These are phyloP conservation scores for Fragaria nilgerrensis DNA, from an alignment of 306 rosid genomes.

Conservation along the genomic window DNA sequence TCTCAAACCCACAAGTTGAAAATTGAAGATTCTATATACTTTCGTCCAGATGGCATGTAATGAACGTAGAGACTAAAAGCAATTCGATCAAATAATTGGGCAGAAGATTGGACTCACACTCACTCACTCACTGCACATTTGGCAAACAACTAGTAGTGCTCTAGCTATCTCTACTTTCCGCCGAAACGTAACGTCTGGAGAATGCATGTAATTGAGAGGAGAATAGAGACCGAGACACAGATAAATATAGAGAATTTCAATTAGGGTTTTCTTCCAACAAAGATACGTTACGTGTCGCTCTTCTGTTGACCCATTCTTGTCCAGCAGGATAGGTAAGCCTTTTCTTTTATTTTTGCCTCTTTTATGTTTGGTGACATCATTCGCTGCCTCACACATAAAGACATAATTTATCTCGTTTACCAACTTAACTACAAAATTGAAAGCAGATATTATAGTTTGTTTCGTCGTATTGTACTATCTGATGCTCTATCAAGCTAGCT, in stretches of 20 bases:
- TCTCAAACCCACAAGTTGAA: constrained; percentile 26
- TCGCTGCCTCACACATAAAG: not conserved
- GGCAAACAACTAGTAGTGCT: not conserved
- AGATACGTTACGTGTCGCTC: not conserved
- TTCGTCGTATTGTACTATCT: not conserved
- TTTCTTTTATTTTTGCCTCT: not conserved
- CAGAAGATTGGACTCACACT: not conserved
- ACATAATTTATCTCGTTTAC: not conserved
- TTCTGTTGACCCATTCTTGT: not conserved
- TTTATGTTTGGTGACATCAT: not conserved
- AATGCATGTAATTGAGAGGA: constrained; percentile 21
- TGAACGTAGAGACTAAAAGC: not conserved
- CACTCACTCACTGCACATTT: not conserved
- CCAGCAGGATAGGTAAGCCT: not conserved
- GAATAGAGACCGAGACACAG: not conserved
- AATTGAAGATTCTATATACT: constrained; percentile 11
- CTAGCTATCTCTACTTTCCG: constrained; percentile 20
- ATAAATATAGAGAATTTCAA: not conserved
- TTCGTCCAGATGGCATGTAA: not conserved
- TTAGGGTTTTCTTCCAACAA: not conserved
- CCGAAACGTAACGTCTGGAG: constrained; percentile 27
- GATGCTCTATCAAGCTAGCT: not conserved
- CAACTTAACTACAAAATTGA: not conserved
- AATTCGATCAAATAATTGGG: constrained; percentile 25
- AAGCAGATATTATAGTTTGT: not conserved